phyloP scores from a whole-genome alignment of 352 stramenopile species.

The Saprolegnia diclina region DNA sequence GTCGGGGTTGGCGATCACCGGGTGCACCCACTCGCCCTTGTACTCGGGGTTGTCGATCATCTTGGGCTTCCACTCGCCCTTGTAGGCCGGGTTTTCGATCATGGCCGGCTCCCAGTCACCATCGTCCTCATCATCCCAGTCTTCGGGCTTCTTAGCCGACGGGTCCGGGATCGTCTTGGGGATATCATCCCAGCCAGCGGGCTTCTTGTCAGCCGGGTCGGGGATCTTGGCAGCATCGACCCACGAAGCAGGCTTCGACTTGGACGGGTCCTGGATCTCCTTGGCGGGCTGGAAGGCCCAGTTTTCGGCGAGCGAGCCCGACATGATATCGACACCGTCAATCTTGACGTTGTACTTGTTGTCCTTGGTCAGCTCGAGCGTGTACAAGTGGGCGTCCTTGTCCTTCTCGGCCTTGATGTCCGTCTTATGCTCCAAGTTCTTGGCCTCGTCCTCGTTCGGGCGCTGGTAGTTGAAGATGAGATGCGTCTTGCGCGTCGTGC shows the following conservation, averaged over 20 bases:
- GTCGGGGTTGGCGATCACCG: conserved; percentile 95
- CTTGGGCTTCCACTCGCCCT: conserved; percentile 97
- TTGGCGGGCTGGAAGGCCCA: conserved; percentile 95
- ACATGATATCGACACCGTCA: conserved; percentile 92
- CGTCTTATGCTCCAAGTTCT: conserved; percentile 85
- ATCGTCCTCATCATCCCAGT: conserved; percentile 99
- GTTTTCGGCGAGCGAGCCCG: conserved; percentile 89
- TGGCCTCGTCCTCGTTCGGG: conserved; percentile 89
- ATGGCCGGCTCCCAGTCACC: conserved; percentile 95
- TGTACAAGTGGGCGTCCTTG: conserved; percentile 96
- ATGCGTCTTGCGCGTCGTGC: conserved; percentile 94
- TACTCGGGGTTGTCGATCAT: conserved; percentile 99
- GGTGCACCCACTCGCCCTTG: conserved; percentile 97
- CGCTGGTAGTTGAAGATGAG: conserved; percentile 98
- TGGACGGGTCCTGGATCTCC: conserved; percentile 95
- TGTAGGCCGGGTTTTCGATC: conserved; percentile 97
- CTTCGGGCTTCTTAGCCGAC: conserved; percentile 94
- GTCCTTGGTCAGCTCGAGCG: conserved; percentile 94
- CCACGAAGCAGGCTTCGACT: conserved; percentile 98
- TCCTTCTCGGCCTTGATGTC: conserved; percentile 76
- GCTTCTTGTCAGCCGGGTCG: conserved; percentile 94
- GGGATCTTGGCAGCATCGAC: conserved; percentile 92
- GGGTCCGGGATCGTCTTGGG: conserved; percentile 95
- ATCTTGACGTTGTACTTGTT: conserved; percentile 97
- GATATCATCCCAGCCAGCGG: conserved; percentile 96